Percentiles rank a stretch among this genome's conserved stretches.
phyloP scores from a whole-genome alignment of 2,329 filamentous ascomycete species.

The Pseudopyricularia cyperi region DNA sequence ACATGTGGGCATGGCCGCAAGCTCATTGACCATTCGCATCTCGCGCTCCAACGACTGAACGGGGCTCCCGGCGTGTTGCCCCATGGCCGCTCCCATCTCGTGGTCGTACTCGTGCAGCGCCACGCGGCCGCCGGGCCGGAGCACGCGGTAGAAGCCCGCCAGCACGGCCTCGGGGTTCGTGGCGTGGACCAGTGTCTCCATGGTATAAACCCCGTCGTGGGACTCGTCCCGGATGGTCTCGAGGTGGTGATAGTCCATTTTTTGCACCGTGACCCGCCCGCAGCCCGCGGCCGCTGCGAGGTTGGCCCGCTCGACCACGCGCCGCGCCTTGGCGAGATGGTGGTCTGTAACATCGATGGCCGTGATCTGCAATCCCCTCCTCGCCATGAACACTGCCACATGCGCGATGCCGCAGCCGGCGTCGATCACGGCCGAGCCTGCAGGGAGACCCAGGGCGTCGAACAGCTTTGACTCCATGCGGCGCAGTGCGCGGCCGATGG shows the following conservation, averaged over 20 bases:
- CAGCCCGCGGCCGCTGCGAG: constrained; percentile 17
- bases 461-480: constrained; percentile 36
- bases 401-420: constrained; percentile 36
- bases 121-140: constrained; percentile 29
- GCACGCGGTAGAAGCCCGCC: constrained; percentile 29
- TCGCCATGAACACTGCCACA: constrained; percentile 34
- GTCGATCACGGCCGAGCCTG: constrained; percentile 32
- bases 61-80: constrained; percentile 16
- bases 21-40: constrained; percentile 25
- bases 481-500: constrained; percentile 25
- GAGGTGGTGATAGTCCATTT: constrained; percentile 39
- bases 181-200: constrained; percentile 43
- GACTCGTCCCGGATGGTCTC: constrained; percentile 21
- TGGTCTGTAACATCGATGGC: constrained; percentile 35
- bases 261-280: constrained; percentile 22
- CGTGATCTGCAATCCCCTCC: constrained; percentile 25
- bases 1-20: constrained; percentile 32
- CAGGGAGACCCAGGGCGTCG: constrained; percentile 19
- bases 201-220: constrained; percentile 39
- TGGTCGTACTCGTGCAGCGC: constrained; percentile 25
- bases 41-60: too few relatives aligned
- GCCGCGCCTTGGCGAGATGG: constrained; percentile 29
- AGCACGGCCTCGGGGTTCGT: constrained; percentile 30
- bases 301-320: constrained; percentile 21
- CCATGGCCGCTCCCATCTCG: constrained; percentile 3